These are phyloP conservation scores for Amniculicola lignicola DNA, from an alignment of 495 filamentous ascomycete genomes.

Conservation along the genomic window DNA sequence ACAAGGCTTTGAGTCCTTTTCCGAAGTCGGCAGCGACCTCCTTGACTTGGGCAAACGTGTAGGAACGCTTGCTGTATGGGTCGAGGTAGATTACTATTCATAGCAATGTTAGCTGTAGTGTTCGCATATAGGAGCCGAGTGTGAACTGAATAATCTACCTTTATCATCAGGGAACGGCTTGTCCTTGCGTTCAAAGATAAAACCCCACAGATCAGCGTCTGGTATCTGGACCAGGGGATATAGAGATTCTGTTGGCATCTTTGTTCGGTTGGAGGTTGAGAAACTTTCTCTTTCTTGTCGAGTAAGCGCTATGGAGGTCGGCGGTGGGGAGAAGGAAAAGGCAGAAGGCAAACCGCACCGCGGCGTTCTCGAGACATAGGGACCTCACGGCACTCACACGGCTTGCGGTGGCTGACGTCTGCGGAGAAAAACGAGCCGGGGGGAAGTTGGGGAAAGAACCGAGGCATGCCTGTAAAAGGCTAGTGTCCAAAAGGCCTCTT, in stretches of 20 bases:
- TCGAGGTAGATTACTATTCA: slow-evolving; percentile 73
- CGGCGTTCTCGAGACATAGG: too few species aligned
- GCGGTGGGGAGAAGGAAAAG: too few species aligned
- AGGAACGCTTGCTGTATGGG: slow-evolving; percentile 65
- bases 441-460: too few species aligned
- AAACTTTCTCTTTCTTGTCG: too few species aligned
- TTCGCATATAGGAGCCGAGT: not conserved
- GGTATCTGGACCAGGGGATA: slow-evolving; percentile 62
- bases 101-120: slow-evolving; percentile 3
- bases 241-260: slow-evolving; percentile 56
- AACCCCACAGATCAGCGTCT: slow-evolving; percentile 63
- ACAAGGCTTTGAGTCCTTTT: slow-evolving; percentile 68
- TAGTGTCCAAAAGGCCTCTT: too few species aligned
- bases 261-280: slow-evolving; percentile 3
- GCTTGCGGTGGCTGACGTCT: not conserved
- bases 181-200: slow-evolving; percentile 76
- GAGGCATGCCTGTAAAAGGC: too few species aligned
- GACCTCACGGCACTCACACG: too few species aligned
- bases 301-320: too few species aligned
- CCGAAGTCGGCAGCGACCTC: slow-evolving; percentile 70
- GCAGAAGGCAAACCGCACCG: too few species aligned
- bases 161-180: slow-evolving; percentile 64
- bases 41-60: slow-evolving; percentile 70
- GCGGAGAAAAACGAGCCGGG: not conserved
- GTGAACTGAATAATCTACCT: slow-evolving; percentile 42